Conservation (phyloP, 805 yeast genomes). For the Pichia californica region DNA sequence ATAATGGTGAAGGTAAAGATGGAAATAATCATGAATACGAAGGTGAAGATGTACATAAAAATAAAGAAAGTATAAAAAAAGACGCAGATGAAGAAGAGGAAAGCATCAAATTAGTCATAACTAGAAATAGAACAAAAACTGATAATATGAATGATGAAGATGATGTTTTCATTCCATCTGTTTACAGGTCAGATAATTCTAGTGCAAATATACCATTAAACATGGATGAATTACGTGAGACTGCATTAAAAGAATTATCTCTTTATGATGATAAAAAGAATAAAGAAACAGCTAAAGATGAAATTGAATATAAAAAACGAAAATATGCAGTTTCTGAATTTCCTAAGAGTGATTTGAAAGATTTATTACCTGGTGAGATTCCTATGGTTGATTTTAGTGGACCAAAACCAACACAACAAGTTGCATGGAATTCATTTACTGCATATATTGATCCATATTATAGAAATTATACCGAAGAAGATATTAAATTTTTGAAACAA, state of each 20-base stretch:
- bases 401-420: slow-evolving; percentile 82
- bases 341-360: slow-evolving; percentile 71
- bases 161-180: slow-evolving; percentile 36
- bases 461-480: slow-evolving; percentile 74
- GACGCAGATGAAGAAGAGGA: slow-evolving; percentile 5
- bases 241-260: slow-evolving; percentile 17
- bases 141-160: neutral
- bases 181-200: slow-evolving; percentile 21
- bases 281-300: slow-evolving; percentile 52
- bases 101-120: slow-evolving; percentile 1
- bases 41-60: too few relatives aligned
- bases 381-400: slow-evolving; percentile 84
- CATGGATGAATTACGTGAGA: slow-evolving; percentile 17
- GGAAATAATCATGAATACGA: too few relatives aligned
- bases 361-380: slow-evolving; percentile 76
- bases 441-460: slow-evolving; percentile 81
- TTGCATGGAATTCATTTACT: slow-evolving; percentile 83
- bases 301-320: slow-evolving; percentile 54
- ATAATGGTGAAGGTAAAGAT: neutral
- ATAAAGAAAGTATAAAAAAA: neutral
- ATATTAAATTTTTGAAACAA: slow-evolving; percentile 62
- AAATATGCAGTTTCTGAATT: slow-evolving; percentile 84
- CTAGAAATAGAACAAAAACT: too few relatives aligned
- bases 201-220: slow-evolving; percentile 14
- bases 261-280: slow-evolving; percentile 43